Evolutionary conservation across 176 grass and related monocot species (phyloP), one percentile per base, ranked within the genome.

Genomic region (Musa troglodytarum): DNA sequence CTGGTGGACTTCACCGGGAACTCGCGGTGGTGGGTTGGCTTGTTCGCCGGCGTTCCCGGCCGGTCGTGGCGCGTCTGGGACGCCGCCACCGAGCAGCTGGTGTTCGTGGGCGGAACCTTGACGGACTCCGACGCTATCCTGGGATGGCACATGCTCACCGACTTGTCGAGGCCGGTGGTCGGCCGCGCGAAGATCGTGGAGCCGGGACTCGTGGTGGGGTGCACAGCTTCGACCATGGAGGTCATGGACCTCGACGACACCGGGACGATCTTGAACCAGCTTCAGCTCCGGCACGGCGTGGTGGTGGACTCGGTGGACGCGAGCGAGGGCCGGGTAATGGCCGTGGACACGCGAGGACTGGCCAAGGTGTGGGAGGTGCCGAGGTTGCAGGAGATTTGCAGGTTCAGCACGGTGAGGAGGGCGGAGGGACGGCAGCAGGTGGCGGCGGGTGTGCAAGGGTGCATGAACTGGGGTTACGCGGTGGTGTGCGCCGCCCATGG

Each of bases 391-490:
- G 83, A 85, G 77, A 50, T 77, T 11, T 71, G 83, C 52, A 55
- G 43, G 20, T 85, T 85, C 50, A 54, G 50, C 22, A 28, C 69
- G 11, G 24, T 65, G 9, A 50, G 28, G 14, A 53, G 76, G 52
- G 61, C 21, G 7, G 54, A 79, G 59, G 11, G 51, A 12, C 49
- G 10, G 68, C 71, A 43, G 54, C 75, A 69, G 11, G 73, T 25
- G 10, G 10, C 54, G 2, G 25, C 5, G 50, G 49, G 15, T 23
- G 52, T 65, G 23, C 73, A 56, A 19, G 67, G 73, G 11, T 81
- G 83, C 73, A 77, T 81, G 78, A 85, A 85, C 69, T 85, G 83
- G 83, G 83, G 78, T 11, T 81, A 85, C 65, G 78, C 49, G 17
- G 52, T 81, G 8, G 43, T 80, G 11, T 76, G 65, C 58, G 64